Evolutionary conservation across 345 rosid species (phyloP).

Genomic region (Lagerstroemia speciosa): DNA sequence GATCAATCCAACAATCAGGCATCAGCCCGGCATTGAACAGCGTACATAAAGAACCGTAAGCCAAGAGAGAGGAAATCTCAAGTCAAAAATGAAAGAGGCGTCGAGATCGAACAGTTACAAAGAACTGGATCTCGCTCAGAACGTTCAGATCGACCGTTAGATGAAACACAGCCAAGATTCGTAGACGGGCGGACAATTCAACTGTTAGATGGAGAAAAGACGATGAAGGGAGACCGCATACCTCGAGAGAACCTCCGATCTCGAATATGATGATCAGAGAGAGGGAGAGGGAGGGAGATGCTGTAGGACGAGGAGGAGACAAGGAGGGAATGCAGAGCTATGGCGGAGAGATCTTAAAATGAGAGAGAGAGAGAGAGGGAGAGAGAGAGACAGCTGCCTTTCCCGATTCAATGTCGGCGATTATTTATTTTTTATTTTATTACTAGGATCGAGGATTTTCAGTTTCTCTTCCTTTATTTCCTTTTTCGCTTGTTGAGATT

Average conservation of each 20-base stretch:
- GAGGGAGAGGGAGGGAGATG: not conserved
- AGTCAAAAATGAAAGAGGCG: not conserved
- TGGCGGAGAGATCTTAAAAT: not conserved
- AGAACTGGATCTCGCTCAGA: not conserved
- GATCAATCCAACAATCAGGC: not conserved
- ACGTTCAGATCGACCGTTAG: not conserved
- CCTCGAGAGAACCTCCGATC: not conserved
- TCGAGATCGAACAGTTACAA: not conserved
- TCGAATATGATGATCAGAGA: not conserved
- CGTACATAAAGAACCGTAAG: too few species aligned
- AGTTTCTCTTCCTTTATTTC: not conserved
- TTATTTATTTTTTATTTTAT: not conserved
- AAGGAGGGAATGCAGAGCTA: not conserved
- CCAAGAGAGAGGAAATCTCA: not conserved
- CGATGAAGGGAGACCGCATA: not conserved
- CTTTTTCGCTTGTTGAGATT: too few species aligned
- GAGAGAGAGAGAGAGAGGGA: not conserved
- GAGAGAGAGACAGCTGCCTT: not conserved
- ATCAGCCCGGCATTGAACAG: not conserved
- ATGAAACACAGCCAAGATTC: not conserved
- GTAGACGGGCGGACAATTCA: not conserved
- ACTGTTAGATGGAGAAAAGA: not conserved
- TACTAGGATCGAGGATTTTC: not conserved
- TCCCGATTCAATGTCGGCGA: not conserved
- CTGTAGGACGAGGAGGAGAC: not conserved